Percentiles rank a stretch among this genome's conserved stretches.
Evolutionary conservation across 2,329 filamentous ascomycete species (phyloP).

Genomic region (Chaetoscypha palmicola): DNA sequence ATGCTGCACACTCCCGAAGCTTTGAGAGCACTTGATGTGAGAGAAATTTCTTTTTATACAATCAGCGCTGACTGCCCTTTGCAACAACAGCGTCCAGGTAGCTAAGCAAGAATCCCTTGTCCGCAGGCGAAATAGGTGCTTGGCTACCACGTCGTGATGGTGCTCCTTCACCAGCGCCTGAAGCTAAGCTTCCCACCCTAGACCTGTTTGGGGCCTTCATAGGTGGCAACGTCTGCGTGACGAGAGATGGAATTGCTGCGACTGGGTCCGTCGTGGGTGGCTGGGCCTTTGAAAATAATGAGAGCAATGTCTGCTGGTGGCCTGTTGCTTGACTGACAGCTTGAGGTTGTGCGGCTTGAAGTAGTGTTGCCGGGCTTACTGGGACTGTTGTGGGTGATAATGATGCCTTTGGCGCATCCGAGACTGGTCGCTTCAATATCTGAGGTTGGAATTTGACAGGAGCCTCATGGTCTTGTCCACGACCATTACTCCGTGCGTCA

Average conservation of each 20-base stretch:
- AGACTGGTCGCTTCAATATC: constrained; percentile 43
- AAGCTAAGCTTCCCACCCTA: constrained; percentile 26
- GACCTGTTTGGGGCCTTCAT: constrained; percentile 18
- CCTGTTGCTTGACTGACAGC: constrained; percentile 36
- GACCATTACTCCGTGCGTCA: background rate
- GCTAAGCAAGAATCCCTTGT: constrained; percentile 69
- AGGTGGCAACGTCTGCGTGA: constrained; percentile 11
- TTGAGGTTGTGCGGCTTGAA: constrained; percentile 25
- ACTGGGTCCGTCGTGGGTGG: constrained; percentile 7
- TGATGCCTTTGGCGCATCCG: constrained; percentile 30
- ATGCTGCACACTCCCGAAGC: too few species aligned
- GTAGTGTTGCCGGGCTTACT: constrained; percentile 10
- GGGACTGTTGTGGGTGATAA: constrained; percentile 18
- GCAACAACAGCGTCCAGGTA: constrained; percentile 53
- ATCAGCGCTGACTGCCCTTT: constrained; percentile 14
- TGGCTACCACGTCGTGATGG: constrained; percentile 40
- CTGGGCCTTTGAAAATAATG: constrained; percentile 25
- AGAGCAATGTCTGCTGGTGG: constrained; percentile 39
- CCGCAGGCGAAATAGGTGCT: constrained; percentile 57
- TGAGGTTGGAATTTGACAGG: constrained; percentile 43
- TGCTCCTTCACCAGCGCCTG: constrained; percentile 24
- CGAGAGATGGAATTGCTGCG: constrained; percentile 8
- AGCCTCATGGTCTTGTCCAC: constrained; percentile 14
- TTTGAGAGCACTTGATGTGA: too few species aligned
- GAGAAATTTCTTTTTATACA: background rate